Conservation (phyloP, 2,329 filamentous ascomycete species). For the Albifimbria verrucaria region DNA sequence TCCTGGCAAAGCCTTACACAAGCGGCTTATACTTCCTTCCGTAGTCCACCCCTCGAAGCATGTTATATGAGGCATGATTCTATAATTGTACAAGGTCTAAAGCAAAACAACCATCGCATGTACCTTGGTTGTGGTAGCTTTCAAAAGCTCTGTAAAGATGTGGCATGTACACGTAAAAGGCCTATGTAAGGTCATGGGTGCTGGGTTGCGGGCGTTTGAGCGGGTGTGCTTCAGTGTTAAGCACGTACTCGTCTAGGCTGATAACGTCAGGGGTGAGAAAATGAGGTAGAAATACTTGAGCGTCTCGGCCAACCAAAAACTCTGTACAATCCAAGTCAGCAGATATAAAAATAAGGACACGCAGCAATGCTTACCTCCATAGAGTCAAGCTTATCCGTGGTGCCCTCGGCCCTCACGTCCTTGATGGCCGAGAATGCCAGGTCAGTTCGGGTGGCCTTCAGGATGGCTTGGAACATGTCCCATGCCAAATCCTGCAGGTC, state of each 20-base stretch:
- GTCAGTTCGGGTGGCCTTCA: constrained; percentile 56
- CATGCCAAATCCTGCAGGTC: constrained; percentile 67
- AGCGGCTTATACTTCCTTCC: too few species aligned
- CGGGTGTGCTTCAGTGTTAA: constrained; percentile 57
- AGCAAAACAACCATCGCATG: too few species aligned
- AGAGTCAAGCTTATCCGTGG: constrained; percentile 45
- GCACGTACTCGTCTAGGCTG: constrained; percentile 60
- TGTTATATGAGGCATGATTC: too few species aligned
- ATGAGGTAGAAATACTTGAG: constrained; percentile 66
- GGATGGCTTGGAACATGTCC: constrained; percentile 68
- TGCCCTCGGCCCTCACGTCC: constrained; percentile 47
- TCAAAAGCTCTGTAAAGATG: too few species aligned
- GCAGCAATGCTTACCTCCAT: constrained; percentile 57
- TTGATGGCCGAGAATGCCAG: constrained; percentile 63
- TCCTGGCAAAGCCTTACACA: too few species aligned
- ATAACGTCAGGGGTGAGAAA: constrained; percentile 57
- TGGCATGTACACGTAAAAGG: too few species aligned
- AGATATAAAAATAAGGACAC: neutral
- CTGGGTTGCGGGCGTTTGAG: constrained; percentile 28
- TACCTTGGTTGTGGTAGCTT: too few species aligned
- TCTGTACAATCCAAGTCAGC: constrained; percentile 27
- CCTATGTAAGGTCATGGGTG: neutral
- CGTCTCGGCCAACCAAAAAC: constrained; percentile 70
- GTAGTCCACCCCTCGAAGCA: too few species aligned
- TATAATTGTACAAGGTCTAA: too few species aligned